These are phyloP conservation scores for Ophiostoma pallidulum DNA, from an alignment of 2,329 filamentous ascomycete genomes.

Conservation along the genomic window DNA sequence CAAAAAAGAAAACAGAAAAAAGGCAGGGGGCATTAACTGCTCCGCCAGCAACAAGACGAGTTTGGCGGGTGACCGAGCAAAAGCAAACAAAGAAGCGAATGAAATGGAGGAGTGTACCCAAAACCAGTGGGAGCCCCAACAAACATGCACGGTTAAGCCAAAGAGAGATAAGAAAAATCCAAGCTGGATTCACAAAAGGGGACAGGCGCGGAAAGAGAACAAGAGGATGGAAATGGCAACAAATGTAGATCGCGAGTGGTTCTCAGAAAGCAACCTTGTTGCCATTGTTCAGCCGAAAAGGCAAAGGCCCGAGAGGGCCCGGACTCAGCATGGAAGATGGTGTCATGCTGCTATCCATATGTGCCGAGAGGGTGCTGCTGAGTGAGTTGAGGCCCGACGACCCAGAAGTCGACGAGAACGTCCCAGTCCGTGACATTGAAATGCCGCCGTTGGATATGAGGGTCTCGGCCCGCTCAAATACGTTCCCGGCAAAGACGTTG, in stretches of 20 bases:
- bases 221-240: too few species aligned
- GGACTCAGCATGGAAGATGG: constrained; percentile 24
- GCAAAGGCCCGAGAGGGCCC: constrained; percentile 18
- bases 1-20: not conserved
- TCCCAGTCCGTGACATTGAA: constrained; percentile 46
- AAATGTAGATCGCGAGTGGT: not conserved
- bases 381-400: constrained; percentile 39
- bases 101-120: not conserved
- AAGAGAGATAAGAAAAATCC: not conserved
- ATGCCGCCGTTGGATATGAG: constrained; percentile 49
- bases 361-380: constrained; percentile 19
- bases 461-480: constrained; percentile 52
- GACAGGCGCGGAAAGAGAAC: too few species aligned
- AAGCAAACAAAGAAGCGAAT: not conserved
- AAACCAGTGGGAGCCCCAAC: not conserved
- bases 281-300: constrained; percentile 23
- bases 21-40: not conserved
- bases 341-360: constrained; percentile 22
- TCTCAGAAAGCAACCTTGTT: constrained; percentile 22
- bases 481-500: constrained; percentile 44
- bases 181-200: too few species aligned
- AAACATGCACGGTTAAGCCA: not conserved
- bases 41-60: not conserved
- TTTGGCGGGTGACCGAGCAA: not conserved
- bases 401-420: constrained; percentile 53